These are phyloP conservation scores for Lecanosticta acicola DNA, from an alignment of 2,329 filamentous ascomycete species.

Conservation along the genomic window DNA sequence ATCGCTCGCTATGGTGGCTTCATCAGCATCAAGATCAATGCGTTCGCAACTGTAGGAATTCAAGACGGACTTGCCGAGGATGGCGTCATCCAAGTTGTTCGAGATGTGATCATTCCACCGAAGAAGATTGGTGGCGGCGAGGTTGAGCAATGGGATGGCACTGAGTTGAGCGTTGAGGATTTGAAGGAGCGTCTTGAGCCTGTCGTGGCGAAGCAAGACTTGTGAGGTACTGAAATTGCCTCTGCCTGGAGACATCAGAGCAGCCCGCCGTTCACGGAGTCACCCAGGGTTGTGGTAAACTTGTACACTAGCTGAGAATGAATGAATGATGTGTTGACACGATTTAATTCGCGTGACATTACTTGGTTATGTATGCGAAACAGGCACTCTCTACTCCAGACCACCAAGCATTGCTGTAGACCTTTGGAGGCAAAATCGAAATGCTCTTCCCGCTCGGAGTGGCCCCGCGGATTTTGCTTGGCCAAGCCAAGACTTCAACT, in stretches of 20 bases:
- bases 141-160: constrained; percentile 40
- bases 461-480: too few relatives aligned
- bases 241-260: too few relatives aligned
- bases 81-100: constrained; percentile 75
- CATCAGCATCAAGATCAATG: constrained; percentile 70
- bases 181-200: constrained; percentile 52
- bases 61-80: constrained; percentile 69
- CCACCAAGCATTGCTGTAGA: too few relatives aligned
- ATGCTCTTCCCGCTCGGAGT: neutral
- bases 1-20: constrained; percentile 63
- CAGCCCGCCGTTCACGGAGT: too few relatives aligned
- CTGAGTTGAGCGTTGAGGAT: constrained; percentile 55
- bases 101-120: constrained; percentile 70
- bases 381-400: too few relatives aligned
- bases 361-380: too few relatives aligned
- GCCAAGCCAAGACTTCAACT: too few relatives aligned
- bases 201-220: constrained; percentile 35
- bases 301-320: neutral
- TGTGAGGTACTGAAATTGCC: too few relatives aligned
- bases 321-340: too few relatives aligned
- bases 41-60: constrained; percentile 58
- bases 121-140: constrained; percentile 44
- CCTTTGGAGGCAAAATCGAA: neutral
- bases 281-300: too few relatives aligned
- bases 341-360: too few relatives aligned